Base-by-base conservation (phyloP, 2,329 filamentous ascomycete genomes). In the Pseudogymnoascus sp. region DNA sequence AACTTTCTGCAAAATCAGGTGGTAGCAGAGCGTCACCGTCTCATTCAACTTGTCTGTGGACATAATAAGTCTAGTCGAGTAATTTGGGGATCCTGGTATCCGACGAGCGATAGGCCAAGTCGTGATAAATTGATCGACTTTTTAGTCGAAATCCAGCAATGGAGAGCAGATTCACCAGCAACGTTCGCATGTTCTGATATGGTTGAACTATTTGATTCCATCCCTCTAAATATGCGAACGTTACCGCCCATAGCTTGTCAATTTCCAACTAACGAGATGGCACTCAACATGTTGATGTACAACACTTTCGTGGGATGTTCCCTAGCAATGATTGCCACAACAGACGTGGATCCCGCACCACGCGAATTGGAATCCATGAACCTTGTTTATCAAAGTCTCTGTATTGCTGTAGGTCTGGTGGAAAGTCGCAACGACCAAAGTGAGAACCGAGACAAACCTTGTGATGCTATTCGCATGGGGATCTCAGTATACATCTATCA, bases 401-500 rank as follows among this genome's bases (percentile, higher is more conserved):
- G 41, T 23, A 45, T 45, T 23, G 14, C 19, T 45, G 41, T 11
- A 23, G 41, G 41, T 45, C 41, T 45, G 11, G 19, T 45, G 41
- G 41, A 45, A 23, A 23, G 41, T 14, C 19, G 41, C 19, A 45
- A 45, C 41, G 11, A 23, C 41, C 41, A 45, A 45, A 45, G 41
- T 45, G 41, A 45, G 41, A 45, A 23, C 19, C 65, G 19, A 67
- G 45, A 69, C 48, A 69, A 67, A 57, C 66, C 68, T 1, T 68
- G 68, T 45, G 68, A 70, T 54, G 51, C 67, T 16, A 43, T 68
- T 23, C 64, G 60, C 36, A 67, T 67, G 62, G 68, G 68, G 1
- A 67, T 70, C 2, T 65, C 65, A 3, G 62, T 66, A 31, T 63
- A 62, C 51, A 36, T 70, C 2, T 69, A 67, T 25, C 67, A 69